Base-by-base conservation (phyloP, 2,329 filamentous ascomycete genomes). In the Fusarium coicis region DNA sequence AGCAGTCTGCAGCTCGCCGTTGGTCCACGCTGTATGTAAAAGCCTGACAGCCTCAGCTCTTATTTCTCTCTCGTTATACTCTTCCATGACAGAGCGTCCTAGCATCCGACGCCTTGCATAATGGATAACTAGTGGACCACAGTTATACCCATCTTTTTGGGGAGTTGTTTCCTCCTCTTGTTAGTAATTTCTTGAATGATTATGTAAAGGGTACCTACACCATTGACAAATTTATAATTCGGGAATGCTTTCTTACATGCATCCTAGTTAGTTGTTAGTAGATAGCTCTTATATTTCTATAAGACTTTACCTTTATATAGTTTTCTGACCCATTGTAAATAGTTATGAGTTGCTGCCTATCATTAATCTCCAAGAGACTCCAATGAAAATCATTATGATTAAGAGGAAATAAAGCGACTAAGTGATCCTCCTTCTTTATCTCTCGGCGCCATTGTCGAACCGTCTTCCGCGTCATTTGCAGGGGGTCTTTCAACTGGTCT, bases 381-480 rank as follows among this genome's bases (percentile, higher is more conserved):
- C 42, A 63, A 44, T 63, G 30, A 12, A 10, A 26, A 5, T 36
- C 10, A 19, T 23, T 6, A 39, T 42, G 9, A 19, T 57, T 34
- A 36, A 63, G 26, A 18, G 60, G 60, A 18, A 63, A 56, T 3
- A 55, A 30, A 40, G 14, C 15, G 10, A 55, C 26, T 15, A 55
- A 18, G 19, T 18, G 16, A 4, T 40, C 14, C 15, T 16, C 16
- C 8, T 32, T 55, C 10, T 40, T 18, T 26, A 30, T 18, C 26
- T 43, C 9, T 14, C 18, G 43, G 23, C 28, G 52, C 64, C 49
- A 74, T 40, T 46, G 42, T 23, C 15, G 36, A 34, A 74, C 60
- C 23, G 63, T 42, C 32, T 62, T 42, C 11, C 40, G 30, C 11
- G 57, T 34, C 10, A 53, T 53, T 53, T 53, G 10, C 2, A 53